phyloP scores from a whole-genome alignment of 164 flowering plant species.

The Magnolia sinica region DNA sequence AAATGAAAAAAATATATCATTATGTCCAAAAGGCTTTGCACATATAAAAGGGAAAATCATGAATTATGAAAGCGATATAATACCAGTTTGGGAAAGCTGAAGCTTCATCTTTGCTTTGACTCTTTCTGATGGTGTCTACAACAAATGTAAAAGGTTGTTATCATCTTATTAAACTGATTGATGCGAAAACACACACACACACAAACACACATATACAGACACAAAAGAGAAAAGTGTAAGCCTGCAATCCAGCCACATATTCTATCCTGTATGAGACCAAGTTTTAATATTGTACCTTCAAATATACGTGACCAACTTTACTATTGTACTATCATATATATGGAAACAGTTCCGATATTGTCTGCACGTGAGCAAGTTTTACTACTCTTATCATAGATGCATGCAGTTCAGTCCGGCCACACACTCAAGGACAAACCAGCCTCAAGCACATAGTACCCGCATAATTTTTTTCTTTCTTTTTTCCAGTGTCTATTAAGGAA shows the following conservation, averaged over 20 bases:
- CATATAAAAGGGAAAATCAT: neutral
- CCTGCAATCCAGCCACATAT: neutral
- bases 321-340: neutral
- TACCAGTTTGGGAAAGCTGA: slow-evolving; percentile 91
- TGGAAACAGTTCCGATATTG: neutral
- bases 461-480: too few species aligned
- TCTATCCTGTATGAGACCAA: neutral
- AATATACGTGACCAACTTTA: neutral
- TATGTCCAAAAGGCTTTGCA: neutral
- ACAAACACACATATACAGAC: neutral
- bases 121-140: slow-evolving; percentile 80
- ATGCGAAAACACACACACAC: neutral
- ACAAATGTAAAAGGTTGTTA: slow-evolving; percentile 11
- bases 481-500: too few species aligned
- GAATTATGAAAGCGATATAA: neutral
- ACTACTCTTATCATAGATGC: too few species aligned
- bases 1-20: neutral
- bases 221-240: neutral
- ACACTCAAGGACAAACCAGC: too few species aligned
- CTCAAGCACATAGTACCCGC: too few species aligned
- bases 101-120: slow-evolving; percentile 90
- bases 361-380: too few species aligned
- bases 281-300: neutral
- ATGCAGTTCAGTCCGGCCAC: too few species aligned
- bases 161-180: neutral